Evolutionary conservation across 805 yeast genomes (phyloP).

Genomic region (Kregervanrija pseudodelftensis): DNA sequence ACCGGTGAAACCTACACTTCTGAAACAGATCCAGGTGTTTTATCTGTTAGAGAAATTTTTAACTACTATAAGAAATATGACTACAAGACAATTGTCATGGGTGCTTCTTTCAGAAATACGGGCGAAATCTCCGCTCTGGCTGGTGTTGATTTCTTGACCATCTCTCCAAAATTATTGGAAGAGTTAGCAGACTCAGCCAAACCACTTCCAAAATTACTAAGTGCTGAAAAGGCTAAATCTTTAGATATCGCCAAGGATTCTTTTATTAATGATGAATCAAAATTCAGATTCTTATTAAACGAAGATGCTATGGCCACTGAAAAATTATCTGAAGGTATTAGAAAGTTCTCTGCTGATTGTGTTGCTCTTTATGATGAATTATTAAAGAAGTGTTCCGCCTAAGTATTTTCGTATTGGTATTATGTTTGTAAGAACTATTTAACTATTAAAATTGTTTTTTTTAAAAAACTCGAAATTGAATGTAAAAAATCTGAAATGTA

Average conservation of each 20-base stretch:
- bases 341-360: conserved; percentile 93
- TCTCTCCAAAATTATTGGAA: conserved; percentile 88
- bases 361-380: conserved; percentile 65
- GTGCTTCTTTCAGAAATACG: conserved; percentile 97
- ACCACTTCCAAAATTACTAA: conserved; percentile 74
- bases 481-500: too few species aligned
- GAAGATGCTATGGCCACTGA: conserved; percentile 99
- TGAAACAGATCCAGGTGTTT: conserved; percentile 92
- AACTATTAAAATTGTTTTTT: neutral
- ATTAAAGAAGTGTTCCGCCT: conserved; percentile 36
- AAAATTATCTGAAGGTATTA: conserved; percentile 96
- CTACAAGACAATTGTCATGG: conserved; percentile 98
- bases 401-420: conserved; percentile 22
- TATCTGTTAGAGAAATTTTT: conserved; percentile 80
- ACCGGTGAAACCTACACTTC: conserved; percentile 82
- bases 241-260: conserved; percentile 62
- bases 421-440: neutral
- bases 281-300: conserved; percentile 85
- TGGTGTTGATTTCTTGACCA: conserved; percentile 94
- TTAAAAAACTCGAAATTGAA: too few species aligned
- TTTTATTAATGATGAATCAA: conserved; percentile 77
- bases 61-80: conserved; percentile 97
- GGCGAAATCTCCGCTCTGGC: conserved; percentile 96
- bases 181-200: conserved; percentile 74
- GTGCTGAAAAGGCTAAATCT: conserved; percentile 54